Evolutionary conservation across 495 filamentous ascomycete genomes (phyloP).

Genomic region (Penicillium desertorum): DNA sequence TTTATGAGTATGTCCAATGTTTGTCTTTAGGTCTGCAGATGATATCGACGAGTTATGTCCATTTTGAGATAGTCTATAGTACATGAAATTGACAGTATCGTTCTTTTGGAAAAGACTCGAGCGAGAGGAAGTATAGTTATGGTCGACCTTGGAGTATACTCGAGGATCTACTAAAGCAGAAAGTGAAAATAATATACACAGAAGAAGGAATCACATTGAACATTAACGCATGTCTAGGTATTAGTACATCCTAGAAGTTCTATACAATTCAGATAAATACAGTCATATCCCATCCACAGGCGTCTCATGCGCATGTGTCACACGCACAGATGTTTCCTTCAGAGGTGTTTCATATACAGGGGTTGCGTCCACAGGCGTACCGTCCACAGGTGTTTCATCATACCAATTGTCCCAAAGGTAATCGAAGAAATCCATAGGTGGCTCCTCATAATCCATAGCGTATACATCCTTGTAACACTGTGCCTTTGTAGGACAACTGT

Average conservation of each 20-base stretch:
- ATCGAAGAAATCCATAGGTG: constrained; percentile 1
- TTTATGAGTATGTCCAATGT: constrained; percentile 8
- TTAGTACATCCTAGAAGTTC: not conserved
- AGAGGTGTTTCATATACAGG: not conserved
- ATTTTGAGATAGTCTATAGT: not conserved
- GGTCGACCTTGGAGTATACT: not conserved
- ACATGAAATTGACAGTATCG: not conserved
- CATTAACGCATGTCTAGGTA: not conserved
- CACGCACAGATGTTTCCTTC: not conserved
- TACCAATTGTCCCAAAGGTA: constrained; percentile 11
- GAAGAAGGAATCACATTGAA: not conserved
- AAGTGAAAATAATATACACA: not conserved
- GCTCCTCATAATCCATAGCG: constrained; percentile 21
- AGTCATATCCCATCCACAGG: constrained; percentile 1
- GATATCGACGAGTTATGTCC: not conserved
- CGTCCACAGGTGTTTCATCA: constrained; percentile 1
- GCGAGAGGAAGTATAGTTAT: not conserved
- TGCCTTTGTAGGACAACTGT: constrained; percentile 33
- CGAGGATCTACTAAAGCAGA: not conserved
- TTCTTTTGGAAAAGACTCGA: not conserved
- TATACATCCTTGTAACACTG: constrained; percentile 38
- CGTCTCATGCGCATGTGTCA: not conserved
- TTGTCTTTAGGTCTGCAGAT: constrained; percentile 10
- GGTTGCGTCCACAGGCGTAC: not conserved
- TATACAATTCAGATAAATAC: constrained; percentile 8